Conservation (phyloP, 1,284 basidiomycete species). For the Cryptococcus hybrid region DNA sequence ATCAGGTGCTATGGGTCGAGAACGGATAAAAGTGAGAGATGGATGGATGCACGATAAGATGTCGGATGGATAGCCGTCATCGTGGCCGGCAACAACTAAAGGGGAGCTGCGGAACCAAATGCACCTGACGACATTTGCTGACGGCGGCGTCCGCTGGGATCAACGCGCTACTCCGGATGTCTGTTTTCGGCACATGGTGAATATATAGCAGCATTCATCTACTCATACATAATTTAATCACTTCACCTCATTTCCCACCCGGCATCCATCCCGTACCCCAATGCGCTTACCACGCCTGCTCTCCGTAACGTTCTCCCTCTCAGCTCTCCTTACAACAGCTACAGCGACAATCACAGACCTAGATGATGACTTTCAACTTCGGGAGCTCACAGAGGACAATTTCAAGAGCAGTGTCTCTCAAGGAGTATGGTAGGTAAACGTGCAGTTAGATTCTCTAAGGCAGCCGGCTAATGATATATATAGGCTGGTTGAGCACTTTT, state of each 20-base stretch:
- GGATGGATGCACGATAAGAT: too few relatives aligned
- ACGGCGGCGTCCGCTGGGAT: too few relatives aligned
- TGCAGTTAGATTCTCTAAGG: not conserved
- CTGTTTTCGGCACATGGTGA: too few relatives aligned
- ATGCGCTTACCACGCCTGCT: slow-evolving; percentile 9
- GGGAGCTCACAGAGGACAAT: slow-evolving; percentile 61
- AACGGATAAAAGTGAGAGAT: too few relatives aligned
- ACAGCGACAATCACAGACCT: not conserved
- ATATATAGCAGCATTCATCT: too few relatives aligned
- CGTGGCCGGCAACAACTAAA: too few relatives aligned
- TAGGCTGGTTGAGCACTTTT: slow-evolving; percentile 52
- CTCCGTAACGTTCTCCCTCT: not conserved
- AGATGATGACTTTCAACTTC: slow-evolving; percentile 33
- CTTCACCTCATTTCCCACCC: not conserved
- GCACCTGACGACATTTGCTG: too few relatives aligned
- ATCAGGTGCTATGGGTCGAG: too few relatives aligned
- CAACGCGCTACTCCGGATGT: too few relatives aligned
- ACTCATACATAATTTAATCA: not conserved
- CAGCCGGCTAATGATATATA: not conserved
- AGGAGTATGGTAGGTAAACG: slow-evolving; percentile 63
- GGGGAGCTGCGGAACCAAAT: too few relatives aligned
- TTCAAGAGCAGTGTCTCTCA: slow-evolving; percentile 60
- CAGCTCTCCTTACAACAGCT: not conserved
- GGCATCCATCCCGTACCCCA: not conserved
- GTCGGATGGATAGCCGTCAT: too few relatives aligned